phyloP scores from a whole-genome alignment of 164 flowering plant genomes.

The Houttuynia cordata region DNA sequence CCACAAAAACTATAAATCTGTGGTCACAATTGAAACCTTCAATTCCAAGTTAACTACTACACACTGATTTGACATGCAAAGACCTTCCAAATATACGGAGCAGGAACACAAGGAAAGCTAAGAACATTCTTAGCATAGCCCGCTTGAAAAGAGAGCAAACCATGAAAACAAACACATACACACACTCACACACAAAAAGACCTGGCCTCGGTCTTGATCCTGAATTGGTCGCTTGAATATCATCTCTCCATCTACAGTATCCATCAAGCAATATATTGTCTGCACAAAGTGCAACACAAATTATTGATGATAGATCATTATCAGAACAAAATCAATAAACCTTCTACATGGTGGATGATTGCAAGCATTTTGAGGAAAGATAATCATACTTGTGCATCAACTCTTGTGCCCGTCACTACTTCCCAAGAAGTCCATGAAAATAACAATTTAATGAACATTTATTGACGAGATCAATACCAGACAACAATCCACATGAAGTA shows the following conservation, averaged over 20 bases:
- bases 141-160: neutral
- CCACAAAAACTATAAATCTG: neutral
- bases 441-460: slow-evolving; percentile 1
- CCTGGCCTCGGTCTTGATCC: slow-evolving; percentile 98
- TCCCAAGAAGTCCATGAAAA: slow-evolving; percentile 11
- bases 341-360: neutral
- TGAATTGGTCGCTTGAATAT: slow-evolving; percentile 90
- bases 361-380: neutral
- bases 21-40: neutral
- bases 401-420: slow-evolving; percentile 78
- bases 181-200: slow-evolving; percentile 23
- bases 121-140: neutral
- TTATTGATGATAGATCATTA: too few relatives aligned
- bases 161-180: neutral
- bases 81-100: neutral
- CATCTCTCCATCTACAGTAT: slow-evolving; percentile 94
- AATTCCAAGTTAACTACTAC: neutral
- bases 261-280: slow-evolving; percentile 85
- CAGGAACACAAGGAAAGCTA: too few relatives aligned
- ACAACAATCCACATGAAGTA: neutral
- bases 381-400: slow-evolving; percentile 80
- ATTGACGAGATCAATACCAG: slow-evolving; percentile 1
- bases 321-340: neutral
- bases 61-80: neutral
- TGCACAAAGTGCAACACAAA: slow-evolving; percentile 11